These are phyloP conservation scores for Colletotrichum simmondsii DNA, from an alignment of 2,329 filamentous ascomycete species.

Conservation along the genomic window DNA sequence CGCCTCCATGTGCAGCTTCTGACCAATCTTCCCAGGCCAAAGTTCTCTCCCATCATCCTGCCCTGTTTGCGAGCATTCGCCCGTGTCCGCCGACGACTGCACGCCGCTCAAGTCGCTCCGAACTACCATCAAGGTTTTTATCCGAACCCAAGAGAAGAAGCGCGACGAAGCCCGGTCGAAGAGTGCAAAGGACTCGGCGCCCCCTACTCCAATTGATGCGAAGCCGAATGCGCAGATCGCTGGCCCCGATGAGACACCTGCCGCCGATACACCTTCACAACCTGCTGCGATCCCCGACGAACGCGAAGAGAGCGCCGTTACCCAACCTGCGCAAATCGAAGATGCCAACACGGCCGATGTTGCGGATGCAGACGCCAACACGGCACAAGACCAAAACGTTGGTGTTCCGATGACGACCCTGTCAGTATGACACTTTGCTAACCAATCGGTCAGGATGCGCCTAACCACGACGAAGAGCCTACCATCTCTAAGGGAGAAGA, in stretches of 20 bases:
- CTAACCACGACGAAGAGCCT: conserved; percentile 5
- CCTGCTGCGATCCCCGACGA: not conserved
- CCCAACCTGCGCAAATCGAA: not conserved
- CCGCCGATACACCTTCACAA: conserved; percentile 31
- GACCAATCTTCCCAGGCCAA: conserved; percentile 70
- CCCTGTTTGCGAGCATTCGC: conserved; percentile 92
- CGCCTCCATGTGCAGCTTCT: not conserved
- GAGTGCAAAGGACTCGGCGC: conserved; percentile 53
- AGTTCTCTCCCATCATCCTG: conserved; percentile 81
- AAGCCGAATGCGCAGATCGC: conserved; percentile 45
- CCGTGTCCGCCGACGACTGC: conserved; percentile 86
- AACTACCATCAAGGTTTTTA: conserved; percentile 89
- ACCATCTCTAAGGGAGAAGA: conserved; percentile 27
- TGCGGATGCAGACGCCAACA: not conserved
- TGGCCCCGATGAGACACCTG: conserved; percentile 37
- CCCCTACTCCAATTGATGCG: conserved; percentile 54
- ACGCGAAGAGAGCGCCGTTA: not conserved
- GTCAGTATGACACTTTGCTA: not conserved
- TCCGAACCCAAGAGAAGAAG: conserved; percentile 93
- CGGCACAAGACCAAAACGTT: conserved; percentile 14
- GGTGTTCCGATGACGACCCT: not conserved
- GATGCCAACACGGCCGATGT: not conserved
- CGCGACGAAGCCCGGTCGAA: conserved; percentile 73
- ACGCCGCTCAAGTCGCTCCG: conserved; percentile 91
- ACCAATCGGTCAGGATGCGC: conserved; percentile 17